phyloP scores from a whole-genome alignment of 2,329 filamentous ascomycete genomes.

The Ceratocystis smalleyi region DNA sequence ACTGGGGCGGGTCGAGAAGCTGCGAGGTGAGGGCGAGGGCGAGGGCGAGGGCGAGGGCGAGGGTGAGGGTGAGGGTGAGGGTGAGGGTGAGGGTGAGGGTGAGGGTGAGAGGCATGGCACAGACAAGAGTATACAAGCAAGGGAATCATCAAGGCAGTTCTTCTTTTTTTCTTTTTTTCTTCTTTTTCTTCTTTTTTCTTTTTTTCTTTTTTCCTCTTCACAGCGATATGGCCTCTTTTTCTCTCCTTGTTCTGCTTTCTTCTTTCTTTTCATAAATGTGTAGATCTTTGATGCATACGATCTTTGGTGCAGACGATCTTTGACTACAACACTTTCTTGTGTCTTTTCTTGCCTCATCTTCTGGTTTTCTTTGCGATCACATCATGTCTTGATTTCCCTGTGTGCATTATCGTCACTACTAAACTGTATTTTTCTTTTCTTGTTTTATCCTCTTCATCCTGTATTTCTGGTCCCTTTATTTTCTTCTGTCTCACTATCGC shows the following conservation, averaged over 20 bases:
- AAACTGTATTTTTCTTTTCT: background rate
- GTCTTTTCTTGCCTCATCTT: background rate
- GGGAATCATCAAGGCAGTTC: background rate
- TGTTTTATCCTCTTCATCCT: background rate
- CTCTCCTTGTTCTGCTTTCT: background rate
- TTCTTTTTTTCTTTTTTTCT: background rate
- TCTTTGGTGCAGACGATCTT: background rate
- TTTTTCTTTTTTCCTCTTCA: background rate
- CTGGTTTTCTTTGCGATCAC: background rate
- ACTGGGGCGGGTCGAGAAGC: too few species aligned
- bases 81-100: too few species aligned
- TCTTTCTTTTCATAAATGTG: background rate
- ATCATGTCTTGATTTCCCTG: conserved; percentile 1
- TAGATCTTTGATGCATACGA: background rate
- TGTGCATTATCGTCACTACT: background rate
- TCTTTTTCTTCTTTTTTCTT: background rate
- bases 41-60: too few species aligned
- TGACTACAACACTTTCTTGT: background rate
- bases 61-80: too few species aligned
- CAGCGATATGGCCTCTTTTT: background rate
- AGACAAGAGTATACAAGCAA: background rate
- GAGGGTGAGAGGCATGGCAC: background rate
- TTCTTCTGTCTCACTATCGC: conserved; percentile 1
- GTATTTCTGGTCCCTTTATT: conserved; percentile 1
- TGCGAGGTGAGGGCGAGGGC: too few species aligned